phyloP scores from a whole-genome alignment of 805 yeast genomes.

The Kodamaea laetipori region DNA sequence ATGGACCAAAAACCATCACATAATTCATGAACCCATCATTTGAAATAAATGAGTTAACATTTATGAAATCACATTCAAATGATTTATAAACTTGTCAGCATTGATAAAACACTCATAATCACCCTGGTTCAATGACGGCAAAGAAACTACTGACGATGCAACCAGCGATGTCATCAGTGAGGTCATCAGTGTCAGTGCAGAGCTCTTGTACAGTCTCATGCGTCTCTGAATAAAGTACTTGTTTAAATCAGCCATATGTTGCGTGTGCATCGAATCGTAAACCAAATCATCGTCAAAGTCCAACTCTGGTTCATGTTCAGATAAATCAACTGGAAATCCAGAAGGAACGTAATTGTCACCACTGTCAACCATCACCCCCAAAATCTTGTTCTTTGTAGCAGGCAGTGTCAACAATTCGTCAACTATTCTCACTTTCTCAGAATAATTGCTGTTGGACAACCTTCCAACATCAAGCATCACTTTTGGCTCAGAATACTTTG shows the following conservation, averaged over 20 bases:
- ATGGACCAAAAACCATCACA: too few relatives aligned
- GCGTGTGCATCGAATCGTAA: slow-evolving; percentile 9
- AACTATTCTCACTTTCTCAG: slow-evolving; percentile 16
- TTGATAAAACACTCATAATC: slow-evolving; percentile 23
- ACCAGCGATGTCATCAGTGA: slow-evolving; percentile 1
- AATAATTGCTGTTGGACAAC: slow-evolving; percentile 20
- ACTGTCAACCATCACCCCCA: slow-evolving; percentile 44
- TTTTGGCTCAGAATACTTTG: slow-evolving; percentile 19
- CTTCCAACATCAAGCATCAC: slow-evolving; percentile 34
- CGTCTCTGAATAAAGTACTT: slow-evolving; percentile 21
- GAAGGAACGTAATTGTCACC: slow-evolving; percentile 37
- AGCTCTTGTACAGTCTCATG: slow-evolving; percentile 7
- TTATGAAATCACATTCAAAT: slow-evolving; percentile 22
- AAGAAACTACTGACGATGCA: background rate
- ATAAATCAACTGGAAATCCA: slow-evolving; percentile 11
- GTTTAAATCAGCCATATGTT: slow-evolving; percentile 14
- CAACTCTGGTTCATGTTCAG: slow-evolving; percentile 7
- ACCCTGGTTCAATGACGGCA: slow-evolving; percentile 5
- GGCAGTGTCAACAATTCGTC: slow-evolving; percentile 19
- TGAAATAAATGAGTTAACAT: too few relatives aligned
- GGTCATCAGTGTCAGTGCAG: slow-evolving; percentile 2
- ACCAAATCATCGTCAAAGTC: slow-evolving; percentile 1
- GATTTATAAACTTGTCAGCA: slow-evolving; percentile 26
- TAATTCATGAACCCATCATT: too few relatives aligned
- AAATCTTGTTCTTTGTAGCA: slow-evolving; percentile 20